Base-by-base conservation (phyloP, 345 rosid species). In the Trapa bicornis region DNA sequence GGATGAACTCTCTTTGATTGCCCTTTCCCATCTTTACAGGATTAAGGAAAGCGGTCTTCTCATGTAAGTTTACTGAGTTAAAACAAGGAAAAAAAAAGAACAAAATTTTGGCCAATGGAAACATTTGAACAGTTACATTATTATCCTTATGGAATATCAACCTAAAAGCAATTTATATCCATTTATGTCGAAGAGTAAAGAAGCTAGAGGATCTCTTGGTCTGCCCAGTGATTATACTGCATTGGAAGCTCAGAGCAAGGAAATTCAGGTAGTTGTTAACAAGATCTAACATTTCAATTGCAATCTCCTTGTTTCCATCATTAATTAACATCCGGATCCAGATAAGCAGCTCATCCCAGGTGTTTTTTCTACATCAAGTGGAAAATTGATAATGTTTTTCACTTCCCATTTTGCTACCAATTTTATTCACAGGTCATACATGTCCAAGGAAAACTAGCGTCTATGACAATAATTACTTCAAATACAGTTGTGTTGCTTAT, bases 231-330 rank as follows among this genome's bases (percentile, higher is more conserved):
- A 80, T 66, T 84, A 72, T 72, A 73, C 69, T 32, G 72, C 79
- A 38, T 63, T 74, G 36, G 47, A 81, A 74, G 79, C 75, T 74
- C 75, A 70, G 63, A 83, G 76, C 53, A 64, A 65, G 79, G 96
- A 91, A 78, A 81, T 94, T 76, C 75, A 80, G 97, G 99, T 94
- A 7, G 43, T 15, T 48, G 6, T 50, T 38, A 57, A 37, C 33
- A 6, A 15, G 66, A 64, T 52, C n/a, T 45, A n/a, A 35, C 53
- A 45, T 33, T 6, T 22, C 29, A 10, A n/a, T 47, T 7, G 60
- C 1, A 35, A 50, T 54, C 22, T 14, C 39, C 17, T 43, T 22
- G 15, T 45, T 7, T 9, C 29, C 5, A 22, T 38, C 17, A n/a
- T 22, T 22, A 47, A 29, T 66, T 37, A 2, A 33, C 11, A 36